Evolutionary conservation across 257 asterid genomes (phyloP).

Genomic region (Oldenlandia corymbosa): DNA sequence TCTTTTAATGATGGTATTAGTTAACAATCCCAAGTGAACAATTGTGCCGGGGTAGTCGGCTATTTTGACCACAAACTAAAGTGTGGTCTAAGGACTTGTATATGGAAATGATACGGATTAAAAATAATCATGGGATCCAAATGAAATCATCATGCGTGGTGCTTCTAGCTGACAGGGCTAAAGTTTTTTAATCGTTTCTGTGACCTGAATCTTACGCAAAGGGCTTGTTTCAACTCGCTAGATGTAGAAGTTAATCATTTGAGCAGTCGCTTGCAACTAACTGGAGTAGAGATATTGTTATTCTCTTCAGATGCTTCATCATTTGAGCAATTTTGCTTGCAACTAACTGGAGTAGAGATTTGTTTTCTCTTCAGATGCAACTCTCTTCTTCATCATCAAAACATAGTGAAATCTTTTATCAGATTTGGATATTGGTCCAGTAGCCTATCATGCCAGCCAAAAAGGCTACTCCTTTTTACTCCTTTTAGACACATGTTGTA

Average conservation of each 20-base stretch:
- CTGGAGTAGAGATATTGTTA: too few species aligned
- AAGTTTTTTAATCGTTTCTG: not conserved
- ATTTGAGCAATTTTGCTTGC: too few species aligned
- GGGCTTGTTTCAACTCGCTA: not conserved
- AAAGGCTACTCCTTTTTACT: too few species aligned
- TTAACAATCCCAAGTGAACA: too few species aligned
- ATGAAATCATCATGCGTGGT: not conserved
- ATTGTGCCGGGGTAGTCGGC: not conserved
- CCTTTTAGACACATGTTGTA: not conserved
- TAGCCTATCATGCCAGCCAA: not conserved
- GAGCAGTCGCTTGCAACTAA: too few species aligned
- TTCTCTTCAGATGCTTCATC: too few species aligned
- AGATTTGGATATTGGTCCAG: not conserved
- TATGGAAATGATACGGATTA: too few species aligned
- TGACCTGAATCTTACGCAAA: slow-evolving; percentile 3
- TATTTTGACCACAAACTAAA: not conserved
- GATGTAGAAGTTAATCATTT: not conserved
- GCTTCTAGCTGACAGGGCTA: not conserved
- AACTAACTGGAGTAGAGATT: too few species aligned
- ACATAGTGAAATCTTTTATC: not conserved
- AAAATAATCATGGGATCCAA: not conserved
- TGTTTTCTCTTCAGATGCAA: too few species aligned
- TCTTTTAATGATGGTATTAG: too few species aligned
- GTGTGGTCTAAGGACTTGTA: not conserved
- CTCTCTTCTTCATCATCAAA: not conserved